Percentiles rank a stretch among this genome's conserved stretches.
phyloP scores from a whole-genome alignment of 257 asterid genomes.

The Rhazya stricta region DNA sequence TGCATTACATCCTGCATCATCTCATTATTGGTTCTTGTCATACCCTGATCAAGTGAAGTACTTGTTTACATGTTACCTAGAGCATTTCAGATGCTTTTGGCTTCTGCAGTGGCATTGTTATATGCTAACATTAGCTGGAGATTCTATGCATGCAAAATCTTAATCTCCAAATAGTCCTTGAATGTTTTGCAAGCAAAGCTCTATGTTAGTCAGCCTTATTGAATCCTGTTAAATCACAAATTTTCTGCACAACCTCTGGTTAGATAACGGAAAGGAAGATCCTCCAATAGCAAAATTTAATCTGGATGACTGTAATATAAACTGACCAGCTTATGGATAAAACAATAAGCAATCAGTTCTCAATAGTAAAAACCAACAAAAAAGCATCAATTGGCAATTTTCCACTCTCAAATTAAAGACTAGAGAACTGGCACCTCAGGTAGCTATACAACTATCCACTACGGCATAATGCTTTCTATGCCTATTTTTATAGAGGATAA shows the following conservation, averaged over 20 bases:
- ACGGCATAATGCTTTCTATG: conserved; percentile 17
- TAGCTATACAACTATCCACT: conserved; percentile 14
- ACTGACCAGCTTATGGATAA: too few relatives aligned
- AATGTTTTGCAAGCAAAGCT: too few relatives aligned
- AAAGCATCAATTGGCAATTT: too few relatives aligned
- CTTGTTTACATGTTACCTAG: neutral
- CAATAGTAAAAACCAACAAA: too few relatives aligned
- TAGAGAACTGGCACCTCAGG: conserved; percentile 4
- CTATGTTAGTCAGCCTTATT: too few relatives aligned
- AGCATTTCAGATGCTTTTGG: neutral
- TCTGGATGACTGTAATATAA: too few relatives aligned
- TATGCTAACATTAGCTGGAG: neutral
- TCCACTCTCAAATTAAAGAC: too few relatives aligned
- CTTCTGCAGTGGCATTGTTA: neutral
- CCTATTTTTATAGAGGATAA: conserved; percentile 14
- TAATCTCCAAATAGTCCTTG: neutral
- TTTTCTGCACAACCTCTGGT: too few relatives aligned
- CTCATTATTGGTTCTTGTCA: neutral
- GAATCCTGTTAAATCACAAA: too few relatives aligned
- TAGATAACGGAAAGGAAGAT: too few relatives aligned
- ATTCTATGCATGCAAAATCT: neutral
- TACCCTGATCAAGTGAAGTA: neutral
- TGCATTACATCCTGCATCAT: neutral
- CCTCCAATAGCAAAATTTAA: too few relatives aligned
- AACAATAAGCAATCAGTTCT: too few relatives aligned